These are phyloP conservation scores for Penicillium salamii DNA, from an alignment of 495 filamentous ascomycete species.

Conservation along the genomic window DNA sequence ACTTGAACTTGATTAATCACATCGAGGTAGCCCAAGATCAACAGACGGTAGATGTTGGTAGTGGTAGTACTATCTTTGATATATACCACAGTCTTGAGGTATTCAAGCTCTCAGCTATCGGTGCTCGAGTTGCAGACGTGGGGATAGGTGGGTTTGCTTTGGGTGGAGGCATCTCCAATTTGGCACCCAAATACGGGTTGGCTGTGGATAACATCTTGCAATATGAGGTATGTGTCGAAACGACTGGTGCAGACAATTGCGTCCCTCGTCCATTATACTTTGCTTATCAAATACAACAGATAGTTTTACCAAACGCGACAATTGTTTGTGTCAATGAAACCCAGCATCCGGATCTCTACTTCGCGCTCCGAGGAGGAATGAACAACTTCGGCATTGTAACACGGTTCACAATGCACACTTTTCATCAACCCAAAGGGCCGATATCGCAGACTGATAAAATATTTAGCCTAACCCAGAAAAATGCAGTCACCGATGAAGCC, in stretches of 20 bases:
- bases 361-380: slow-evolving; percentile 43
- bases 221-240: slow-evolving; percentile 35
- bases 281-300: not conserved
- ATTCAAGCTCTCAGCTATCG: slow-evolving; percentile 45
- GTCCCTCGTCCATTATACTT: too few species aligned
- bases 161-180: slow-evolving; percentile 27
- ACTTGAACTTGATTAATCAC: slow-evolving; percentile 40
- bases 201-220: slow-evolving; percentile 45
- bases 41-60: slow-evolving; percentile 12
- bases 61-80: slow-evolving; percentile 23
- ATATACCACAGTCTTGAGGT: slow-evolving; percentile 47
- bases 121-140: slow-evolving; percentile 51
- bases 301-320: slow-evolving; percentile 36
- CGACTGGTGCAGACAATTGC: not conserved
- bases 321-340: slow-evolving; percentile 30
- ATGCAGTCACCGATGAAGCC: slow-evolving; percentile 31
- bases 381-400: slow-evolving; percentile 43
- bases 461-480: slow-evolving; percentile 36
- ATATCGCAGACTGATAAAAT: slow-evolving; percentile 29
- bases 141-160: slow-evolving; percentile 52
- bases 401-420: slow-evolving; percentile 14
- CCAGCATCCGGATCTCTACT: slow-evolving; percentile 38
- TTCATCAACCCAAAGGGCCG: not conserved
- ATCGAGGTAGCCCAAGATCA: slow-evolving; percentile 34
- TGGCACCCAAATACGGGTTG: slow-evolving; percentile 42